phyloP scores from a whole-genome alignment of 2,329 filamentous ascomycete genomes.

The Neodidymelliopsis sp. region DNA sequence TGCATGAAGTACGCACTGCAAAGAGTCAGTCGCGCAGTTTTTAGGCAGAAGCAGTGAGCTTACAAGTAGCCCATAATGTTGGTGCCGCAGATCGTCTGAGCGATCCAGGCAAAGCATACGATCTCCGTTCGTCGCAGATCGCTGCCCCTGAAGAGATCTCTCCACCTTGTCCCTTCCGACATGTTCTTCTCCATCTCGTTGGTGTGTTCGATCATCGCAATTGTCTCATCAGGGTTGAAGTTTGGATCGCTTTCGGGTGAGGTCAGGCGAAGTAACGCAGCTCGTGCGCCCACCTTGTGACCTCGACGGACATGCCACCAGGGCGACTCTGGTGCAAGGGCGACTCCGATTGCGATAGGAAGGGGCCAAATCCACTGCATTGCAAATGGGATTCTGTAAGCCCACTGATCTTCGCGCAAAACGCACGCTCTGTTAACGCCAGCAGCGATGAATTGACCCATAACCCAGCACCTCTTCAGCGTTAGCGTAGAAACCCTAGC shows the following conservation, averaged over 20 bases:
- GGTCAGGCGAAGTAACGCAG: slow-evolving; percentile 69
- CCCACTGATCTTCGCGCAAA: slow-evolving; percentile 69
- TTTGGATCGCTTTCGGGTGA: slow-evolving; percentile 67
- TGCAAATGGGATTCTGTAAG: slow-evolving; percentile 69
- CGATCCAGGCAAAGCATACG: slow-evolving; percentile 58
- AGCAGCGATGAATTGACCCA: slow-evolving; percentile 74
- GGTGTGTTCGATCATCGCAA: slow-evolving; percentile 91
- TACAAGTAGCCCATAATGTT: slow-evolving; percentile 54
- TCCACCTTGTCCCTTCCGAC: slow-evolving; percentile 70
- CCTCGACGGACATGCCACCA: slow-evolving; percentile 76
- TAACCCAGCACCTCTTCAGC: slow-evolving; percentile 66
- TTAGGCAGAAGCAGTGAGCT: slow-evolving; percentile 1
- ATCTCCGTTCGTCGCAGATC: slow-evolving; percentile 80
- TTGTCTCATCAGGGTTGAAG: slow-evolving; percentile 57
- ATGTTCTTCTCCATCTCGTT: slow-evolving; percentile 80
- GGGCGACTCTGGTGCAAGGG: slow-evolving; percentile 72
- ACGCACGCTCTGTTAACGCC: slow-evolving; percentile 73
- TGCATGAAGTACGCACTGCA: slow-evolving; percentile 55
- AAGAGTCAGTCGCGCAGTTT: slow-evolving; percentile 9
- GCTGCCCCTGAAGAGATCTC: slow-evolving; percentile 81
- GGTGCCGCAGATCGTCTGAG: slow-evolving; percentile 54
- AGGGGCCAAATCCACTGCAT: slow-evolving; percentile 79
- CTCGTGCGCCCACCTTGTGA: slow-evolving; percentile 68
- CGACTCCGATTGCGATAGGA: slow-evolving; percentile 69
- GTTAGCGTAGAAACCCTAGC: background rate